A percentile compares a stretch with the other conserved stretches of the same genome.
These are phyloP conservation scores for Blumeria hordei DNA, from an alignment of 2,329 filamentous ascomycete genomes.

Conservation along the genomic window DNA sequence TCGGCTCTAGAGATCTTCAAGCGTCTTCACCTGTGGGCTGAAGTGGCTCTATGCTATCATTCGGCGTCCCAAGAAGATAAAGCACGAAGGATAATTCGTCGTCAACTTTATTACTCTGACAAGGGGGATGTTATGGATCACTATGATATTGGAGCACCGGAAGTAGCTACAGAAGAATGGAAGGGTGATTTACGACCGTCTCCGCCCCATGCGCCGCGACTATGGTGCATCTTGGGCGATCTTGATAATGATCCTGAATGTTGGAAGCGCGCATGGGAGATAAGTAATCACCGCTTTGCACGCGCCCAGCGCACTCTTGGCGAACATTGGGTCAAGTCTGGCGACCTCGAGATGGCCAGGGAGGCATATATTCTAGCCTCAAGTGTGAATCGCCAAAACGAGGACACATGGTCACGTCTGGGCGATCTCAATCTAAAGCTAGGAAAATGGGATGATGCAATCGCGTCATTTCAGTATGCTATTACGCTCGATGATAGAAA, in stretches of 20 bases:
- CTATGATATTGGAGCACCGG: slow-evolving; percentile 24
- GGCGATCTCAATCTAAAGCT: slow-evolving; percentile 72
- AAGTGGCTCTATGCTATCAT: slow-evolving; percentile 60
- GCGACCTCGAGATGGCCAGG: slow-evolving; percentile 43
- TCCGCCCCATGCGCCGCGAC: slow-evolving; percentile 54
- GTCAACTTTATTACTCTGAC: slow-evolving; percentile 52
- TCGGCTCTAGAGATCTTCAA: slow-evolving; percentile 94
- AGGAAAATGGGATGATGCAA: slow-evolving; percentile 51
- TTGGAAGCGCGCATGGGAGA: slow-evolving; percentile 72
- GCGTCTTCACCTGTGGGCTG: slow-evolving; percentile 76
- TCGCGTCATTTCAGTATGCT: slow-evolving; percentile 59
- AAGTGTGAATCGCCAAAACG: slow-evolving; percentile 54
- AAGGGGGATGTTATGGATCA: slow-evolving; percentile 16
- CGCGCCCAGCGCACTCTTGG: slow-evolving; percentile 74
- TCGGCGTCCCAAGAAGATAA: slow-evolving; percentile 44
- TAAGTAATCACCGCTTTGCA: slow-evolving; percentile 59
- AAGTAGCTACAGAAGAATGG: slow-evolving; percentile 29
- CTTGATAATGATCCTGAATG: slow-evolving; percentile 49
- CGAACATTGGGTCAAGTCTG: slow-evolving; percentile 44
- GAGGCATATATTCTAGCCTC: slow-evolving; percentile 61
- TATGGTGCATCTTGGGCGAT: slow-evolving; percentile 88
- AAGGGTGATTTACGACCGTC: slow-evolving; percentile 43
- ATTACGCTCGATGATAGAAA: slow-evolving; percentile 74
- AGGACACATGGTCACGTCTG: slow-evolving; percentile 68
- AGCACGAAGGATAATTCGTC: slow-evolving; percentile 50